Conservation (phyloP, 345 rosid genomes). For the Euclidium syriacum region DNA sequence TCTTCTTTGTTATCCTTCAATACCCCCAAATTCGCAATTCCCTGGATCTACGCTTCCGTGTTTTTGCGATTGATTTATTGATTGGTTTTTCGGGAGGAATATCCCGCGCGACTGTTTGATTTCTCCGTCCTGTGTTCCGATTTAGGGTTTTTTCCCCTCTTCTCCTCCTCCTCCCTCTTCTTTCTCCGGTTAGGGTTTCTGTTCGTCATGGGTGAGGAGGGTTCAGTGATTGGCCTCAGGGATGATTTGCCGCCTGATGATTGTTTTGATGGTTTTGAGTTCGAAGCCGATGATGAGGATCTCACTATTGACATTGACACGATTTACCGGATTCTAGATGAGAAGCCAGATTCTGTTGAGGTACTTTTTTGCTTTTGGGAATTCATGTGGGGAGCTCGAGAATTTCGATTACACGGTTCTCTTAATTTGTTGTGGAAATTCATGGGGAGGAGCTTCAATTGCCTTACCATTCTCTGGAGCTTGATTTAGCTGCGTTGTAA, state of each 20-base stretch:
- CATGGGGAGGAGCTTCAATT: no score
- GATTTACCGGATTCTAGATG: constrained; percentile 36
- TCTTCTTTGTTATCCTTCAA: not conserved
- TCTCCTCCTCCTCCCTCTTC: not conserved
- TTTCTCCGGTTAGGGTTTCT: constrained; percentile 6
- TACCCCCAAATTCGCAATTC: not conserved
- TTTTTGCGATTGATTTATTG: not conserved
- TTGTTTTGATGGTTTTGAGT: constrained; percentile 13
- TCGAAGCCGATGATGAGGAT: constrained; percentile 23
- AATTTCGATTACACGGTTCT: not conserved
- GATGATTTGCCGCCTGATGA: constrained; percentile 24
- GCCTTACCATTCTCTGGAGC: not conserved
- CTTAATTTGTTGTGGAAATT: no score
- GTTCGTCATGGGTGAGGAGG: constrained; percentile 36
- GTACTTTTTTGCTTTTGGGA: constrained; percentile 11
- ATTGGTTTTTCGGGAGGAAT: not conserved
- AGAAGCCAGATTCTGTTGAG: constrained; percentile 33
- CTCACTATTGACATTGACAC: constrained; percentile 39
- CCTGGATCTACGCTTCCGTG: constrained; percentile 11
- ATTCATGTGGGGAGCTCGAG: not conserved
- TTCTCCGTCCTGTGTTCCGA: constrained; percentile 6
- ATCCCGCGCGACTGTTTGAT: constrained; percentile 5
- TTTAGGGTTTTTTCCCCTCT: constrained; percentile 9
- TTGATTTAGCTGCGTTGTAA: not conserved
- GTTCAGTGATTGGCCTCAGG: constrained; percentile 8